Evolutionary conservation across 768 basidiomycete genomes (phyloP).

Genomic region (Suillus subaureus): DNA sequence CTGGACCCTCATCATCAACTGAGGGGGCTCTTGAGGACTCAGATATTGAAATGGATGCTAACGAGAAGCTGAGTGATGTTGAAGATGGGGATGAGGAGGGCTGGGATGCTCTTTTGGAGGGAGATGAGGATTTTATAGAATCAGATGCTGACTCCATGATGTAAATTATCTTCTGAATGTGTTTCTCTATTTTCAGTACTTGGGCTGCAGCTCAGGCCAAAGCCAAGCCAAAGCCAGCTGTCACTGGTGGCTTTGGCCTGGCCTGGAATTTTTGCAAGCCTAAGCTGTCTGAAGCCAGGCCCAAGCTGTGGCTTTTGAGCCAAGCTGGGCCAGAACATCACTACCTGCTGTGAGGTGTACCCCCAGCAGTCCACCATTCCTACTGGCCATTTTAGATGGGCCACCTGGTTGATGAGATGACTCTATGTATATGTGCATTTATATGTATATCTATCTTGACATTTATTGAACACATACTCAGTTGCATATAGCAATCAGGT

Average conservation of each 20-base stretch:
- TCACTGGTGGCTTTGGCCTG: neutral
- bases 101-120: neutral
- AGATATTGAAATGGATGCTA: neutral
- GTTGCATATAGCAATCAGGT: too few species aligned
- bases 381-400: too few species aligned
- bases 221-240: neutral
- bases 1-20: neutral
- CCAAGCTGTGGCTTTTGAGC: too few species aligned
- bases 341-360: too few species aligned
- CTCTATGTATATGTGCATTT: too few species aligned
- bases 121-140: neutral
- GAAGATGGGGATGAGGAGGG: neutral
- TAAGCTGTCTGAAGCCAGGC: neutral
- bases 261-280: neutral
- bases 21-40: neutral
- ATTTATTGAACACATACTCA: too few species aligned
- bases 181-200: too few species aligned
- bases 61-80: neutral
- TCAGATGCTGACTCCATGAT: too few species aligned
- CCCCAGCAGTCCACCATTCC: too few species aligned
- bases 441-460: too few species aligned
- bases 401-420: too few species aligned
- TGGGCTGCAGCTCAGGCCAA: neutral
- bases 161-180: neutral
- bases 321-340: too few species aligned